These are phyloP conservation scores for Delonix regia DNA, from an alignment of 306 rosid species.

Conservation along the genomic window DNA sequence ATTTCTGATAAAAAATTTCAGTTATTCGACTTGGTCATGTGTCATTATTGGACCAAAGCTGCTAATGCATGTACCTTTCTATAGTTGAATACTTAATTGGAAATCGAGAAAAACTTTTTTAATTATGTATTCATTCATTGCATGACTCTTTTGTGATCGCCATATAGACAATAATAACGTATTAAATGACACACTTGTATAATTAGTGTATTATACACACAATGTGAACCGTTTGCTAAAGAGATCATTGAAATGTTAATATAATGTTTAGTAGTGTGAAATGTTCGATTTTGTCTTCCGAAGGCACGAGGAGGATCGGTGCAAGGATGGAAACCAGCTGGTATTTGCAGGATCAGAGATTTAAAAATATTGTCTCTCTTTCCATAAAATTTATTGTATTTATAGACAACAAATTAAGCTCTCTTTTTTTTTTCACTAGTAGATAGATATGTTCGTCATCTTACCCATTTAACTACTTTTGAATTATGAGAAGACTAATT, in stretches of 20 bases:
- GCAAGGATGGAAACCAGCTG: not conserved
- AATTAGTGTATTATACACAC: not conserved
- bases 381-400: not conserved
- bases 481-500: not conserved
- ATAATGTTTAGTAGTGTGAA: constrained; percentile 6
- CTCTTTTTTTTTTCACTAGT: too few relatives aligned
- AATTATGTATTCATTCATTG: too few relatives aligned
- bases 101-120: too few relatives aligned
- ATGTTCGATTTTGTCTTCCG: not conserved
- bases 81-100: too few relatives aligned
- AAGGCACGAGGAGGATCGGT: not conserved
- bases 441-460: too few relatives aligned
- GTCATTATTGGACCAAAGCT: not conserved
- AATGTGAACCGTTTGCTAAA: constrained; percentile 5
- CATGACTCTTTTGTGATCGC: not conserved
- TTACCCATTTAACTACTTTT: not conserved
- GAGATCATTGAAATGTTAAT: not conserved
- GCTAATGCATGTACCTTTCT: not conserved
- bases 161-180: too few relatives aligned
- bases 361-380: not conserved
- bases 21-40: not conserved
- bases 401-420: not conserved
- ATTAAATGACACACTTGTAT: not conserved
- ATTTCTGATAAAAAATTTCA: not conserved
- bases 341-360: not conserved